Percentiles rank a stretch among this genome's conserved stretches.
phyloP scores from a whole-genome alignment of 257 asterid species.

The Hygrophila difformis region DNA sequence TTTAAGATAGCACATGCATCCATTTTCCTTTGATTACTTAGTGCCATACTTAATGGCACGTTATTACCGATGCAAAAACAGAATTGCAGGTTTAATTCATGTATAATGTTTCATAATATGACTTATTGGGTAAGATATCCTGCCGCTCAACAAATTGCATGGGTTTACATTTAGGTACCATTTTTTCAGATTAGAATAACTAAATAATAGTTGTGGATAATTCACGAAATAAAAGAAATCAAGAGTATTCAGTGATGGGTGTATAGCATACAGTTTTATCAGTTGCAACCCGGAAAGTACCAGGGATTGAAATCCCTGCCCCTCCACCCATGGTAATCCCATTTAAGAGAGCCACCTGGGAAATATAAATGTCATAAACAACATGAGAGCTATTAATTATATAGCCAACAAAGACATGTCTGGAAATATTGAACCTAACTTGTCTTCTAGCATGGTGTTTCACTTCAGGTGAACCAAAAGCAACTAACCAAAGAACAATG shows the following conservation, averaged over 20 bases:
- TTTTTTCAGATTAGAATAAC: too few species aligned
- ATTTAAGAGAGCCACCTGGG: slow-evolving; percentile 84
- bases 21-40: too few species aligned
- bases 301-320: slow-evolving; percentile 92
- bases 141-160: too few species aligned
- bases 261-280: slow-evolving; percentile 72
- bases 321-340: slow-evolving; percentile 99
- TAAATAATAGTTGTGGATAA: too few species aligned
- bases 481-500: neutral
- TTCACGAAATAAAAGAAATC: slow-evolving; percentile 15
- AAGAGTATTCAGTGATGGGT: slow-evolving; percentile 2
- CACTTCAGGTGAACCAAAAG: neutral
- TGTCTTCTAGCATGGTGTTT: neutral
- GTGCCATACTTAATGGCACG: too few species aligned
- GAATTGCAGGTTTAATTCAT: too few species aligned
- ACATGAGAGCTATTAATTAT: neutral
- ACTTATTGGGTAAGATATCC: too few species aligned
- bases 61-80: too few species aligned
- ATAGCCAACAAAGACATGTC: neutral
- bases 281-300: slow-evolving; percentile 86
- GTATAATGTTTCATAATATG: too few species aligned
- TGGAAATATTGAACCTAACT: neutral
- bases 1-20: too few species aligned
- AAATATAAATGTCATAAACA: slow-evolving; percentile 7
- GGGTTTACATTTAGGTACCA: too few species aligned